These are phyloP conservation scores for Wickerhamiella parazyma DNA, from an alignment of 805 yeast species.

Conservation along the genomic window DNA sequence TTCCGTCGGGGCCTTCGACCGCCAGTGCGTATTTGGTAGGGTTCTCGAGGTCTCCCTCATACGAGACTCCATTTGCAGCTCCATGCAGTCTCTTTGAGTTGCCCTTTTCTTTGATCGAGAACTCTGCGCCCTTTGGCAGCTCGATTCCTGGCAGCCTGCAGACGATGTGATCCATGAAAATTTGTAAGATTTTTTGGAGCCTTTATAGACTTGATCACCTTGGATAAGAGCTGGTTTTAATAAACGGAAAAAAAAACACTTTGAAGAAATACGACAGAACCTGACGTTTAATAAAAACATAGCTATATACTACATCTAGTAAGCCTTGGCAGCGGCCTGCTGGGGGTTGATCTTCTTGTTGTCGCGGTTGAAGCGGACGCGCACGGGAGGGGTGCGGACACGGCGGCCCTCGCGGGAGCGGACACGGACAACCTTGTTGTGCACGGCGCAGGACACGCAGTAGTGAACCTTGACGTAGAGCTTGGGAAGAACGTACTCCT, in stretches of 20 bases:
- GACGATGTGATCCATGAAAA: conserved; percentile 25
- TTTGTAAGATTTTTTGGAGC: background rate
- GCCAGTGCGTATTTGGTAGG: conserved; percentile 55
- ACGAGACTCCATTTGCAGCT: conserved; percentile 58
- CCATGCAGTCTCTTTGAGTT: conserved; percentile 56
- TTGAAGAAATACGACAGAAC: background rate
- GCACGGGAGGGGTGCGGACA: conserved; percentile 96
- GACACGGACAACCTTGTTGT: conserved; percentile 99
- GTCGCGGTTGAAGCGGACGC: conserved; percentile 91
- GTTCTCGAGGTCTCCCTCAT: conserved; percentile 39
- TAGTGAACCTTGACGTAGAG: conserved; percentile 99
- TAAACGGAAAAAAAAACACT: no score
- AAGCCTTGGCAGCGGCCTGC: conserved; percentile 56
- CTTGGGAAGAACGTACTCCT: conserved; percentile 99
- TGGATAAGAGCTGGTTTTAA: no score
- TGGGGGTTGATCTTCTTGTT: conserved; percentile 94
- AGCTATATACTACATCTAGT: conserved; percentile 6
- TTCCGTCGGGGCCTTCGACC: conserved; percentile 51
- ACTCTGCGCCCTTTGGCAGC: conserved; percentile 43
- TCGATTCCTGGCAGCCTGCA: conserved; percentile 70
- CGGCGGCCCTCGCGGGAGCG: conserved; percentile 99
- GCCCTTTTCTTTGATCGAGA: conserved; percentile 37
- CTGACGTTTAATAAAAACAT: background rate
- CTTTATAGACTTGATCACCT: no score
- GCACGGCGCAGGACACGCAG: conserved; percentile 99